phyloP scores from a whole-genome alignment of 345 rosid genomes.

The Lepidium didymum region DNA sequence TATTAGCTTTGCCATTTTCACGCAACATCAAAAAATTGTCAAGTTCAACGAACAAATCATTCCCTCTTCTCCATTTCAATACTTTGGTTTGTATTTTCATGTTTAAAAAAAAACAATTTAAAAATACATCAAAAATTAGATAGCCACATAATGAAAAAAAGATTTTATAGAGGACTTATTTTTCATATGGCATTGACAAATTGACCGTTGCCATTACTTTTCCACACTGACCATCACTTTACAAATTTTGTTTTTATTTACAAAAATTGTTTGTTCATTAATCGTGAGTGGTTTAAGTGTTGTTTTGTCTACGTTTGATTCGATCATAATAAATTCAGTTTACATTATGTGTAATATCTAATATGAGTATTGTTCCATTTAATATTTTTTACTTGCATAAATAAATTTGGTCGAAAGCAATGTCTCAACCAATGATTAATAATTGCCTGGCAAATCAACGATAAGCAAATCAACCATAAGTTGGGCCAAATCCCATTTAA shows the following conservation, averaged over 20 bases:
- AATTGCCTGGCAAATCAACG: neutral
- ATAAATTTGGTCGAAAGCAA: slow-evolving; percentile 21
- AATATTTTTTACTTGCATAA: neutral
- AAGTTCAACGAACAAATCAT: slow-evolving; percentile 18
- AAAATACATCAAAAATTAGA: neutral
- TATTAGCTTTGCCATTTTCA: neutral
- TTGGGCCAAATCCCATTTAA: slow-evolving; percentile 15
- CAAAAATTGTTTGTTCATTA: neutral
- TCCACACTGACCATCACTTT: slow-evolving; percentile 12
- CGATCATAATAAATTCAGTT: neutral
- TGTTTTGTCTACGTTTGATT: slow-evolving; percentile 15
- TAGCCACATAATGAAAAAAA: neutral
- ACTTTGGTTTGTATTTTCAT: neutral
- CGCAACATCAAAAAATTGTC: slow-evolving; percentile 10
- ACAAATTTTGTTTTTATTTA: neutral
- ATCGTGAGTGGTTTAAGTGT: slow-evolving; percentile 10
- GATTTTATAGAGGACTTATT: neutral
- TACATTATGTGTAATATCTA: neutral
- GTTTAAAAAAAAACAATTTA: neutral
- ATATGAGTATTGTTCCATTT: neutral
- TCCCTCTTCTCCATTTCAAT: neutral
- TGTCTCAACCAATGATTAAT: slow-evolving; percentile 17
- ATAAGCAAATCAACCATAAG: neutral
- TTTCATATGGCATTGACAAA: neutral
- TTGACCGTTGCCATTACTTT: neutral